Percentiles rank a stretch among this genome's conserved stretches.
These are phyloP conservation scores for Pisolithus sp. DNA, from an alignment of 768 basidiomycete genomes.

Conservation along the genomic window DNA sequence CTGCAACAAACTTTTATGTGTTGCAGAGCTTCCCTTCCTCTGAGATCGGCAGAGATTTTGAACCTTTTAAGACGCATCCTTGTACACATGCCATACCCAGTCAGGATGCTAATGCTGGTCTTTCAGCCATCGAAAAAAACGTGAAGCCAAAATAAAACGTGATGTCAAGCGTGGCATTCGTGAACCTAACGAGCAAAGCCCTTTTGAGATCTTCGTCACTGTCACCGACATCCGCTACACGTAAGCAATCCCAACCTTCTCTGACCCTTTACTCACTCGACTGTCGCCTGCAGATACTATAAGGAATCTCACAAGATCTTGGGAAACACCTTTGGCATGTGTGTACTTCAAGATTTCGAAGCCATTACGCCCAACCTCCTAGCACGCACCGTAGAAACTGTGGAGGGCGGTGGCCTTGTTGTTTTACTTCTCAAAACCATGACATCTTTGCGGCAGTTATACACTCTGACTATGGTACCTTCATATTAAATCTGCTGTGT, in stretches of 20 bases:
- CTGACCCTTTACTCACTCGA: neutral
- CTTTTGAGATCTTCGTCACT: conserved; percentile 96
- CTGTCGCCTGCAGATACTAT: conserved; percentile 61
- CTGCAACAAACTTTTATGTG: neutral
- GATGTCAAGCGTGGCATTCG: conserved; percentile 92
- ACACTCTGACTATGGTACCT: conserved; percentile 77
- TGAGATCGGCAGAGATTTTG: too few relatives aligned
- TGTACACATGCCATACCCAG: neutral
- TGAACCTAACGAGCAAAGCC: conserved; percentile 92
- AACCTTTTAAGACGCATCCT: too few relatives aligned
- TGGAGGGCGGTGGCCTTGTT: conserved; percentile 89
- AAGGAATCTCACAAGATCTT: conserved; percentile 96
- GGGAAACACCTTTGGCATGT: conserved; percentile 97
- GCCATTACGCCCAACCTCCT: conserved; percentile 96
- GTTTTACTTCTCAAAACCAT: conserved; percentile 91
- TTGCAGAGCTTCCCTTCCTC: too few relatives aligned
- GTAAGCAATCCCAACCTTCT: conserved; percentile 38
- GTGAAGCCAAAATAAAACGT: conserved; percentile 93
- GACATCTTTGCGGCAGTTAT: conserved; percentile 86
- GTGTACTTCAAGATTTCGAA: conserved; percentile 95
- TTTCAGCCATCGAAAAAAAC: conserved; percentile 86
- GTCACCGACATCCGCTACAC: conserved; percentile 99
- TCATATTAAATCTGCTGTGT: neutral
- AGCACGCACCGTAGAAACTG: conserved; percentile 95
- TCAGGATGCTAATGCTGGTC: neutral